phyloP scores from a whole-genome alignment of 768 basidiomycete species.

The Chalciporus piperatus region DNA sequence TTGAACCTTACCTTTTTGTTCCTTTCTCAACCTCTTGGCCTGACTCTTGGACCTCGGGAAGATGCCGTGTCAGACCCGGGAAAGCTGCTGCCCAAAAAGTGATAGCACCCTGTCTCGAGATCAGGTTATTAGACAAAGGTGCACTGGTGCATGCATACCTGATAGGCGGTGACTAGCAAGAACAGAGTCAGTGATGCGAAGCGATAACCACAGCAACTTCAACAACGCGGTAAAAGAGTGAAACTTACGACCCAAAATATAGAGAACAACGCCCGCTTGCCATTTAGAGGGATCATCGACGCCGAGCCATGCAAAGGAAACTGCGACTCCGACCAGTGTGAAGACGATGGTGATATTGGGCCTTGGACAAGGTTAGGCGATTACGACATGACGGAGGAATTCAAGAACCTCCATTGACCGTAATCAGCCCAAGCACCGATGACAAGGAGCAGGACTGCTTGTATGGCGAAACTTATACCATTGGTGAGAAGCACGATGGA shows the following conservation, averaged over 20 bases:
- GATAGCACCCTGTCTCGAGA: slow-evolving; percentile 47
- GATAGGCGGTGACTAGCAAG: slow-evolving; percentile 64
- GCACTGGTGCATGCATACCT: slow-evolving; percentile 34
- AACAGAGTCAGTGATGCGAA: background rate
- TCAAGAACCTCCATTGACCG: slow-evolving; percentile 64
- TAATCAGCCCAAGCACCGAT: slow-evolving; percentile 84
- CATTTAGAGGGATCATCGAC: slow-evolving; percentile 64
- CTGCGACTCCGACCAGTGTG: slow-evolving; percentile 59
- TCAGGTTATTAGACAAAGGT: background rate
- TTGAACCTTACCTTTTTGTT: slow-evolving; percentile 42
- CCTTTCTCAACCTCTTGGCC: slow-evolving; percentile 37
- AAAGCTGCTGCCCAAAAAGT: slow-evolving; percentile 87
- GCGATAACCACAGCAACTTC: too few relatives aligned
- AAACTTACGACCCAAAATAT: slow-evolving; percentile 60
- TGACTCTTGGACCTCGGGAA: slow-evolving; percentile 65
- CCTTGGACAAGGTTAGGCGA: slow-evolving; percentile 33
- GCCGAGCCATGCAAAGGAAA: slow-evolving; percentile 78
- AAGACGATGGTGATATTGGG: slow-evolving; percentile 79
- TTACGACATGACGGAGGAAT: background rate
- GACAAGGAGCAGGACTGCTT: slow-evolving; percentile 60
- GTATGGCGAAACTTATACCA: slow-evolving; percentile 75
- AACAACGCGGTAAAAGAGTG: background rate
- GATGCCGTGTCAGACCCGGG: slow-evolving; percentile 67
- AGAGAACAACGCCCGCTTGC: slow-evolving; percentile 58
- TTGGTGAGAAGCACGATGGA: slow-evolving; percentile 78